Evolutionary conservation across 2,329 filamentous ascomycete genomes (phyloP).

Genomic region (Phyllosticta capitalensis): DNA sequence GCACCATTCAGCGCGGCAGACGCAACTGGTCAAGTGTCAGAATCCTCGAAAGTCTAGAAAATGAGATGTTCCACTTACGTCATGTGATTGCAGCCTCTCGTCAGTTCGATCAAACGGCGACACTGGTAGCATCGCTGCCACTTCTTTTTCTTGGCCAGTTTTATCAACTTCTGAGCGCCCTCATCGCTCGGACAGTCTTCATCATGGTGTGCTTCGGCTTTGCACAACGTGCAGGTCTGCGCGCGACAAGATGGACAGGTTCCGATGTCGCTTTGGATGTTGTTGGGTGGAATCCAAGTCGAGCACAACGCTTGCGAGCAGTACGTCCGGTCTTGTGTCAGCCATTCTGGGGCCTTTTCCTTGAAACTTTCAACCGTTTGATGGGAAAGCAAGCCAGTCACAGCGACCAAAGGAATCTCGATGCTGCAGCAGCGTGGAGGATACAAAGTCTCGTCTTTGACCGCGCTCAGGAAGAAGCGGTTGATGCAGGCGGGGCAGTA

Average conservation of each 20-base stretch:
- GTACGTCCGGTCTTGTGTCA: slow-evolving; percentile 15
- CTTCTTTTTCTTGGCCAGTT: slow-evolving; percentile 50
- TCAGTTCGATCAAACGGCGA: slow-evolving; percentile 50
- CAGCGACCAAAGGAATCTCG: slow-evolving; percentile 13
- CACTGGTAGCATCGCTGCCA: slow-evolving; percentile 63
- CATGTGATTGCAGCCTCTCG: slow-evolving; percentile 54
- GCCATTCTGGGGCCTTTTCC: slow-evolving; percentile 15
- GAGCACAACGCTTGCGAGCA: background rate
- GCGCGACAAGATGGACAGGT: background rate
- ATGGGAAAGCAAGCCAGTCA: background rate
- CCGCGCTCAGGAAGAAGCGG: background rate
- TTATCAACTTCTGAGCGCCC: slow-evolving; percentile 38
- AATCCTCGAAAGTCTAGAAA: background rate
- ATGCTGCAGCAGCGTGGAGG: slow-evolving; percentile 17
- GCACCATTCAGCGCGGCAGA: slow-evolving; percentile 59
- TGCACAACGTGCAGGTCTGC: slow-evolving; percentile 9
- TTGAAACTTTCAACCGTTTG: slow-evolving; percentile 13
- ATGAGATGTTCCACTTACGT: slow-evolving; percentile 40
- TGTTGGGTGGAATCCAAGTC: too few relatives aligned
- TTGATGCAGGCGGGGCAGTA: background rate
- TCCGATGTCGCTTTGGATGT: background rate
- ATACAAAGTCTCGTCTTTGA: slow-evolving; percentile 15
- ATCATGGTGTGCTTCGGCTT: background rate
- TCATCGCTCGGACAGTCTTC: slow-evolving; percentile 6
- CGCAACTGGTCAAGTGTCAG: slow-evolving; percentile 4